phyloP scores from a whole-genome alignment of 2,329 filamentous ascomycete species.

The Plectosphaerella cucumerina region DNA sequence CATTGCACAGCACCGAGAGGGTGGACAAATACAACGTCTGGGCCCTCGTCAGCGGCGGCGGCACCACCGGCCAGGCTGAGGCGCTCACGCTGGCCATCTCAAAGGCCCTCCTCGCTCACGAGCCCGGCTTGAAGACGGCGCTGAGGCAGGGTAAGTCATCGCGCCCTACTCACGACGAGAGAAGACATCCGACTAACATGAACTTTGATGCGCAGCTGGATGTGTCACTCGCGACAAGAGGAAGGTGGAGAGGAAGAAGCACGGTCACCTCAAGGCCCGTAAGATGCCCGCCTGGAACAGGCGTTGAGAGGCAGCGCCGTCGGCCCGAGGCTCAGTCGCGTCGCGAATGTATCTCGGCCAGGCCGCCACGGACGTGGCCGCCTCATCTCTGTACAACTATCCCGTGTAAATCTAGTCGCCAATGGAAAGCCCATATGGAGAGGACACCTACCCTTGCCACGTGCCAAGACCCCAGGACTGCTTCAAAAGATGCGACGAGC shows the following conservation, averaged over 20 bases:
- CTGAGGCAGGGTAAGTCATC: slow-evolving; percentile 75
- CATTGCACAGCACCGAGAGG: slow-evolving; percentile 74
- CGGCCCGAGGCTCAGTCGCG: not conserved
- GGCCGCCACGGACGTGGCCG: not conserved
- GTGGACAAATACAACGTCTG: slow-evolving; percentile 97
- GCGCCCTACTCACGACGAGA: not conserved
- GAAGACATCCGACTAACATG: not conserved
- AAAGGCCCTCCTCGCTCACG: slow-evolving; percentile 83
- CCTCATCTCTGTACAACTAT: slow-evolving; percentile 7
- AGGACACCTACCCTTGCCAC: no score
- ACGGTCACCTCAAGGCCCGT: slow-evolving; percentile 90
- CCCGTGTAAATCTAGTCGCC: slow-evolving; percentile 9
- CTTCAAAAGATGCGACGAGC: no score
- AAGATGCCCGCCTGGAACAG: slow-evolving; percentile 99
- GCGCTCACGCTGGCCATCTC: slow-evolving; percentile 86
- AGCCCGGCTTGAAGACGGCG: slow-evolving; percentile 84
- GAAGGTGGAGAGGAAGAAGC: slow-evolving; percentile 96
- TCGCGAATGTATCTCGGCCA: not conserved
- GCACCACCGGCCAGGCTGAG: slow-evolving; percentile 92
- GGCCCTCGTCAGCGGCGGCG: slow-evolving; percentile 79
- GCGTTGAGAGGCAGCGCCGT: slow-evolving; percentile 39
- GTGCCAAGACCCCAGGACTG: no score
- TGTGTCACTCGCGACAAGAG: slow-evolving; percentile 88
- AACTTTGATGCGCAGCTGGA: slow-evolving; percentile 60
- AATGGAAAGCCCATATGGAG: no score